These are phyloP conservation scores for Termitomyces sp. DNA, from an alignment of 768 basidiomycete species.

Conservation along the genomic window DNA sequence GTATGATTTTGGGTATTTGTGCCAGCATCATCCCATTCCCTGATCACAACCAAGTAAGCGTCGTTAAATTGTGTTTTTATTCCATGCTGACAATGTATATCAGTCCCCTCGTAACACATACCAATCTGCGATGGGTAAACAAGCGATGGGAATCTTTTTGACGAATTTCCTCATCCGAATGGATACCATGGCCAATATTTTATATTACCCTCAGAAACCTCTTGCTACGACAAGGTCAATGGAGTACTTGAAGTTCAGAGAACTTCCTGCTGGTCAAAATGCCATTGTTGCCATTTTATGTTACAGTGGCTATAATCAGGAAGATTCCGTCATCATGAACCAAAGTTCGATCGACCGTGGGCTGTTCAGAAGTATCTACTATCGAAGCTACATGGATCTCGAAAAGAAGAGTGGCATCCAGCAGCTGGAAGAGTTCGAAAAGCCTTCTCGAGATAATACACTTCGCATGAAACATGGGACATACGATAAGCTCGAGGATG, in stretches of 20 bases:
- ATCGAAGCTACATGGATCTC: conserved; percentile 96
- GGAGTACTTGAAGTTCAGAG: conserved; percentile 99
- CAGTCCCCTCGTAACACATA: conserved; percentile 99
- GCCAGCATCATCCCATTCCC: conserved; percentile 99
- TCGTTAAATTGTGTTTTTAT: background rate
- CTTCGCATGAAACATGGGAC: conserved; percentile 97
- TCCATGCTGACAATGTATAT: conserved; percentile 10
- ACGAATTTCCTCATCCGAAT: conserved; percentile 98
- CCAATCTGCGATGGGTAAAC: conserved; percentile 99
- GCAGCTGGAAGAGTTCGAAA: conserved; percentile 94
- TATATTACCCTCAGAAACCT: conserved; percentile 99
- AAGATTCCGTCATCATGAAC: conserved; percentile 99
- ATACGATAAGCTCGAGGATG: conserved; percentile 97
- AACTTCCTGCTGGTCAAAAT: conserved; percentile 98
- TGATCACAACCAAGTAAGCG: conserved; percentile 93
- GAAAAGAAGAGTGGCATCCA: conserved; percentile 96
- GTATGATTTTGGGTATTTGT: conserved; percentile 98
- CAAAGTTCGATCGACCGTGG: conserved; percentile 98
- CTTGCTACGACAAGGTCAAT: conserved; percentile 98
- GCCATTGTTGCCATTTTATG: conserved; percentile 98
- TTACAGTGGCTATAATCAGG: conserved; percentile 99
- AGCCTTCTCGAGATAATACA: conserved; percentile 89
- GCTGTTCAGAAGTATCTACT: conserved; percentile 97
- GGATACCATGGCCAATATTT: conserved; percentile 99
- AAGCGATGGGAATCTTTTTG: conserved; percentile 99